Conservation (phyloP, 2,329 filamentous ascomycete genomes). For the Chaetomiaceae sp. region DNA sequence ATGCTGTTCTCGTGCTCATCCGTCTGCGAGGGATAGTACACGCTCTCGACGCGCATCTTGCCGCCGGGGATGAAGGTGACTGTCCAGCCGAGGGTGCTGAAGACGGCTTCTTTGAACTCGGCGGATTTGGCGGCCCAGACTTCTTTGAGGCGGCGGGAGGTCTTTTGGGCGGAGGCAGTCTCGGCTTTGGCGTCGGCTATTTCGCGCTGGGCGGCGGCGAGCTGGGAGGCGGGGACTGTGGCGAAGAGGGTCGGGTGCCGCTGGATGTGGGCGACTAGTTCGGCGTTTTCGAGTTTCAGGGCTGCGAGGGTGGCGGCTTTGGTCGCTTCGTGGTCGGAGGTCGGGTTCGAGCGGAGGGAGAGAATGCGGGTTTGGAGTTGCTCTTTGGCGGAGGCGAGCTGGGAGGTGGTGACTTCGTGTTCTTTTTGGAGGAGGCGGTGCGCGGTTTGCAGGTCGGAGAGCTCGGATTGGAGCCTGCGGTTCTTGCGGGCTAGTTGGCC, state of each 20-base stretch:
- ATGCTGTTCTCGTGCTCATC: slow-evolving; percentile 70
- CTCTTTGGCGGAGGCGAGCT: slow-evolving; percentile 62
- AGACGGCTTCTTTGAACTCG: slow-evolving; percentile 94
- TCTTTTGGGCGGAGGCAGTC: slow-evolving; percentile 72
- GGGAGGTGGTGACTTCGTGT: slow-evolving; percentile 65
- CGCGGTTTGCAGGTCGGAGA: slow-evolving; percentile 65
- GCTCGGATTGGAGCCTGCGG: slow-evolving; percentile 74
- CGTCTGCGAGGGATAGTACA: slow-evolving; percentile 68
- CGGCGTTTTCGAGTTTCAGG: slow-evolving; percentile 77
- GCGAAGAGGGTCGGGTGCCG: slow-evolving; percentile 44
- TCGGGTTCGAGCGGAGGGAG: slow-evolving; percentile 87
- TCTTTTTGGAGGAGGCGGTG: slow-evolving; percentile 70
- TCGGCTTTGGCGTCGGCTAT: slow-evolving; percentile 67
- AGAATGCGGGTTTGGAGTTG: slow-evolving; percentile 76
- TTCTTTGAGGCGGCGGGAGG: slow-evolving; percentile 79
- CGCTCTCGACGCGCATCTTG: slow-evolving; percentile 84
- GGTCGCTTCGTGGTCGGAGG: slow-evolving; percentile 76
- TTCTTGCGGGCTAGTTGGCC: slow-evolving; percentile 85
- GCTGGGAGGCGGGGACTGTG: slow-evolving; percentile 69
- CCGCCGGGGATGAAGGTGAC: slow-evolving; percentile 96
- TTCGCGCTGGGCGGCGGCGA: slow-evolving; percentile 71
- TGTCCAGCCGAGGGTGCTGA: slow-evolving; percentile 87
- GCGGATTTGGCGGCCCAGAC: slow-evolving; percentile 88
- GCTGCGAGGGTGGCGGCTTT: slow-evolving; percentile 75
- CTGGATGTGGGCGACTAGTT: slow-evolving; percentile 70